Evolutionary conservation across 768 basidiomycete genomes (phyloP).

Genomic region (Pleurotus tuber-regium): DNA sequence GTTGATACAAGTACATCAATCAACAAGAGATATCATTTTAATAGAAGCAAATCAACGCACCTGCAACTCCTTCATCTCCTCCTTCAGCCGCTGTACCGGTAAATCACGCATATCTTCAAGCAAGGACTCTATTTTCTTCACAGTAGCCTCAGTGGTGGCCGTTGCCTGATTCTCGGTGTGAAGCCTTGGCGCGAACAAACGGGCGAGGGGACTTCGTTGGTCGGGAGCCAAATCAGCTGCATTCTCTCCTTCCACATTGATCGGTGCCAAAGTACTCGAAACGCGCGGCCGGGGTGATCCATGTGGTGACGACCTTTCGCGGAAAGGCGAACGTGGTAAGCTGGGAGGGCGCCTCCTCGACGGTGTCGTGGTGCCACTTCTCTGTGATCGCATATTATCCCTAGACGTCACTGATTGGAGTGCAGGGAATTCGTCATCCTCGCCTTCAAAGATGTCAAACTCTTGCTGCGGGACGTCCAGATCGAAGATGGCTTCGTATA

Average conservation of each 20-base stretch:
- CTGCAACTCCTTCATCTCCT: slow-evolving; percentile 83
- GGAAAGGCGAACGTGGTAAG: slow-evolving; percentile 13
- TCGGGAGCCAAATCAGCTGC: slow-evolving; percentile 21
- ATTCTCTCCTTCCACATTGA: slow-evolving; percentile 15
- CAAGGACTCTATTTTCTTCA: slow-evolving; percentile 57
- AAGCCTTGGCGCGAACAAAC: slow-evolving; percentile 36
- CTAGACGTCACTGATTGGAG: slow-evolving; percentile 38
- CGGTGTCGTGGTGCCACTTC: slow-evolving; percentile 21
- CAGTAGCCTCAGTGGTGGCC: slow-evolving; percentile 40
- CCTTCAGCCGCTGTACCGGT: slow-evolving; percentile 65
- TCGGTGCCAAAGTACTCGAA: slow-evolving; percentile 15
- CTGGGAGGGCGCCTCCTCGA: slow-evolving; percentile 25
- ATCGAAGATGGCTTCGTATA: slow-evolving; percentile 81
- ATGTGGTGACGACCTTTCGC: slow-evolving; percentile 16
- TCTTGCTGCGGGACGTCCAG: slow-evolving; percentile 48
- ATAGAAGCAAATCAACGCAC: slow-evolving; percentile 31
- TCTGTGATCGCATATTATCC: slow-evolving; percentile 26
- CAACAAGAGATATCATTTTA: neutral
- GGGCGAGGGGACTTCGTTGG: slow-evolving; percentile 46
- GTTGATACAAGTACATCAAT: slow-evolving; percentile 1
- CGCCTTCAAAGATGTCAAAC: slow-evolving; percentile 44
- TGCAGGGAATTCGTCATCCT: slow-evolving; percentile 33
- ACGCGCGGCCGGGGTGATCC: slow-evolving; percentile 18
- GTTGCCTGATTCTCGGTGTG: slow-evolving; percentile 15
- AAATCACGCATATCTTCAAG: slow-evolving; percentile 62